phyloP scores from a whole-genome alignment of 495 filamentous ascomycete genomes.

The Amphirosellinia nigrospora region DNA sequence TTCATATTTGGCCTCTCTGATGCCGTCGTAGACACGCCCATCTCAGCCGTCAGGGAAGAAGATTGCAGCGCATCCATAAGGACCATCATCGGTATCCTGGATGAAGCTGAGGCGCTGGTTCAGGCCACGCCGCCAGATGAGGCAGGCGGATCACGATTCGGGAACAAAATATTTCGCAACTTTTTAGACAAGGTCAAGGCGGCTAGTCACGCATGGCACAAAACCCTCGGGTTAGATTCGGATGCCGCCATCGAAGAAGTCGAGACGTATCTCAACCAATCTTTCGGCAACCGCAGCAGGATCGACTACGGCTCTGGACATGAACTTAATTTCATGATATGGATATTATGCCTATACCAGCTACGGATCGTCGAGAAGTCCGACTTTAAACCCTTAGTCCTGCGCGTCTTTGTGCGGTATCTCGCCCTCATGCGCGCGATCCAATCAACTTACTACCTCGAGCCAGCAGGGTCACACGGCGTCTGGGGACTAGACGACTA shows the following conservation, averaged over 20 bases:
- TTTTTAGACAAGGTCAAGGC: slow-evolving; percentile 76
- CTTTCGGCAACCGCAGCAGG: slow-evolving; percentile 83
- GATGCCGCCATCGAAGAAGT: slow-evolving; percentile 68
- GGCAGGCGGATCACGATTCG: slow-evolving; percentile 87
- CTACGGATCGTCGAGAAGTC: slow-evolving; percentile 65
- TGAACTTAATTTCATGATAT: slow-evolving; percentile 94
- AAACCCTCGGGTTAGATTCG: slow-evolving; percentile 59
- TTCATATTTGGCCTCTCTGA: slow-evolving; percentile 90
- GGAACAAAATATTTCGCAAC: slow-evolving; percentile 86
- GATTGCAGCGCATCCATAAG: slow-evolving; percentile 62
- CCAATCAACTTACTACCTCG: slow-evolving; percentile 90
- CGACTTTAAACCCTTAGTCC: slow-evolving; percentile 75
- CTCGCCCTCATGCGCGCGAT: slow-evolving; percentile 79
- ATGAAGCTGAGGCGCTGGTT: slow-evolving; percentile 67
- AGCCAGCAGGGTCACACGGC: slow-evolving; percentile 92
- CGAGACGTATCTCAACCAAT: slow-evolving; percentile 79
- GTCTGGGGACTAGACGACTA: slow-evolving; percentile 99
- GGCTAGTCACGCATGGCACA: slow-evolving; percentile 63
- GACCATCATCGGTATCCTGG: slow-evolving; percentile 73
- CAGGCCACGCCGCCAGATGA: slow-evolving; percentile 77
- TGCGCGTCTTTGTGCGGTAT: slow-evolving; percentile 81
- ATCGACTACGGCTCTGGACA: slow-evolving; percentile 98
- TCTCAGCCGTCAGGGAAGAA: slow-evolving; percentile 65
- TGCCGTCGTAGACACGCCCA: slow-evolving; percentile 75
- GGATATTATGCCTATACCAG: slow-evolving; percentile 88